Evolutionary conservation across 1,284 basidiomycete species (phyloP).

Genomic region (Austroboletus novae-zelandiae): DNA sequence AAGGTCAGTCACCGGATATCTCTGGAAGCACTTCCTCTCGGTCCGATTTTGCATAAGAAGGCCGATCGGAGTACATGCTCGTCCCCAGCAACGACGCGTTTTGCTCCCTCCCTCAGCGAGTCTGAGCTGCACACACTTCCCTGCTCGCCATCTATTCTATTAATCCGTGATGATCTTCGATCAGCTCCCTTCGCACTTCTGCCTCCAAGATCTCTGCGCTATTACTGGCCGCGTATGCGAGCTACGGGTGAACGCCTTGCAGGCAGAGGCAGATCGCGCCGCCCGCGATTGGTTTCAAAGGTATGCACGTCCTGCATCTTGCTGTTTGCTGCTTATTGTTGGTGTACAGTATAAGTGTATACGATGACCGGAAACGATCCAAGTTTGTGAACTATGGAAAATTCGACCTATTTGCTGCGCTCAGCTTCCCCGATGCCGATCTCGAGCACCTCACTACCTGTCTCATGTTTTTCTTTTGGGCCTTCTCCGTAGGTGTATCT

Average conservation of each 20-base stretch:
- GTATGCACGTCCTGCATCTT: slow-evolving; percentile 7
- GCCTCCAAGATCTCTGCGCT: slow-evolving; percentile 31
- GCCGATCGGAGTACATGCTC: slow-evolving; percentile 4
- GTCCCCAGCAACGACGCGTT: slow-evolving; percentile 5
- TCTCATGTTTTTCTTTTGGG: slow-evolving; percentile 46
- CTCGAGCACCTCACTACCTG: slow-evolving; percentile 42
- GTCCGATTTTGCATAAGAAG: slow-evolving; percentile 32
- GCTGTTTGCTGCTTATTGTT: neutral
- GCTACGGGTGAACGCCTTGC: slow-evolving; percentile 28
- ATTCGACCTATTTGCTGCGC: slow-evolving; percentile 43
- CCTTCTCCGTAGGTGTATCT: slow-evolving; percentile 38
- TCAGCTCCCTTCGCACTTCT: slow-evolving; percentile 32
- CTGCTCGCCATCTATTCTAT: slow-evolving; percentile 3
- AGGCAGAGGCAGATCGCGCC: slow-evolving; percentile 31
- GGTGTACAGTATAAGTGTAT: slow-evolving; percentile 28
- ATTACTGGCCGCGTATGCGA: slow-evolving; percentile 38
- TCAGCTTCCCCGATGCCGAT: slow-evolving; percentile 45
- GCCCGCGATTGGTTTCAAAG: slow-evolving; percentile 33
- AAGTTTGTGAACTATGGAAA: slow-evolving; percentile 38
- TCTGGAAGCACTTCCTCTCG: slow-evolving; percentile 17
- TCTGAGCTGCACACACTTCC: slow-evolving; percentile 23
- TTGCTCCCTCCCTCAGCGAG: slow-evolving; percentile 21
- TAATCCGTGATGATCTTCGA: slow-evolving; percentile 25
- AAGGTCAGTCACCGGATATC: slow-evolving; percentile 19
- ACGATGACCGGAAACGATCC: slow-evolving; percentile 32